Base-by-base conservation (phyloP, 345 rosid species). In the Adansonia digitata region DNA sequence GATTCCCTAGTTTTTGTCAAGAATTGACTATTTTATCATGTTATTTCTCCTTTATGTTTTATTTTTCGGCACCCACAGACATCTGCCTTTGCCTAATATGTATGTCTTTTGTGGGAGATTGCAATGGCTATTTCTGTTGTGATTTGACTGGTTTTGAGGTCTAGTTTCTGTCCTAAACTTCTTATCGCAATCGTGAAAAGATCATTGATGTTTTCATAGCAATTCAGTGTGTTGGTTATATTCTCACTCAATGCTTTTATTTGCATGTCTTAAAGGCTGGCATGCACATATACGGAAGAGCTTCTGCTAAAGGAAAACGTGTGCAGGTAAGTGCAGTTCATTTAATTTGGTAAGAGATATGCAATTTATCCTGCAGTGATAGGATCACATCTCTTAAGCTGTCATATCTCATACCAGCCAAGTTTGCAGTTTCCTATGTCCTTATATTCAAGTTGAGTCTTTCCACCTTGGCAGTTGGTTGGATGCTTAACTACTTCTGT, bases 251-350 rank as follows among this genome's bases (percentile, higher is more conserved):
- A 57, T 81, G 34, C 65, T 74, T 62, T 76, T 31, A 18, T 20
- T 74, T 66, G 20, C 34, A 18, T 42, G 45, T 65, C 43, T 43
- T 77, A 14, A 85, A 94, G 98, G 97, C 97, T 72, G 97, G 98
- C 67, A 92, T 92, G 98, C 97, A 94, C 79, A 92, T 94, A 67
- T 92, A 91, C 77, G 81, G 81, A 80, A 91, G 95, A 79, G 97
- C 94, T 79, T 88, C 97, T 46, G 97, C 95, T 12, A 91, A 88
- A 74, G 97, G 97, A 9, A 92, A 94, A 81, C 97, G 98, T 55
- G 94, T 94, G 80, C 98, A 94, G 81, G 98, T 92, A 77, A 42
- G 7, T 39, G 48, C 29, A 39, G 5, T 63, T 37, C 17, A 63
- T 63, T 63, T n/a, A 3, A 7, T 40, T 63, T 63, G 1, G 68